These are phyloP conservation scores for Salix purpurea DNA, from an alignment of 345 rosid genomes.

Conservation along the genomic window DNA sequence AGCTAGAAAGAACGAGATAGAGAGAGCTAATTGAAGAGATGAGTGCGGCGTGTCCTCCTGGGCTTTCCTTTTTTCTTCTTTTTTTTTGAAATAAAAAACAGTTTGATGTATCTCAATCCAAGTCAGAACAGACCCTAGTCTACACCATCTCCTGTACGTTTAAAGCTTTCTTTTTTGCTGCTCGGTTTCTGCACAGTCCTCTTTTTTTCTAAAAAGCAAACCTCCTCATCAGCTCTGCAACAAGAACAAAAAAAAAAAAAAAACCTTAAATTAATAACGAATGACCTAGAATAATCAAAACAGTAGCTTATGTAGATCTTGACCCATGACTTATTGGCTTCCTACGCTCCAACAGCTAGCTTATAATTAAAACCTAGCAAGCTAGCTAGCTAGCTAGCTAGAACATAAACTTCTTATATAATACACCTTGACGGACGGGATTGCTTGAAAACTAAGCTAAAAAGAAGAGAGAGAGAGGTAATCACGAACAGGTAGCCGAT, in stretches of 20 bases:
- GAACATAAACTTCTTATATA: neutral
- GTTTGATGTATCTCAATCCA: conserved; percentile 68
- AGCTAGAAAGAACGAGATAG: conserved; percentile 12
- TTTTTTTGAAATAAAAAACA: conserved; percentile 1
- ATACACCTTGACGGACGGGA: conserved; percentile 18
- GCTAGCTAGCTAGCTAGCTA: too few species aligned
- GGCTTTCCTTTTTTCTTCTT: conserved; percentile 22
- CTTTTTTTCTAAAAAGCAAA: conserved; percentile 56
- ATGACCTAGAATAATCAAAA: neutral
- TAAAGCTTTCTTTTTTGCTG: conserved; percentile 49
- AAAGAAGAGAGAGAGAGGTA: conserved; percentile 18
- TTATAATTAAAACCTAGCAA: too few species aligned
- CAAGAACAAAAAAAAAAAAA: conserved; percentile 6
- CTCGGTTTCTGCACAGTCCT: conserved; percentile 9
- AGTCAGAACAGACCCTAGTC: conserved; percentile 52
- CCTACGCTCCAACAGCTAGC: neutral
- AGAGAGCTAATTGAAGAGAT: conserved; percentile 23
- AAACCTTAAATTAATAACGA: conserved; percentile 21
- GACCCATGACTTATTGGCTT: neutral
- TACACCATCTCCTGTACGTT: conserved; percentile 33
- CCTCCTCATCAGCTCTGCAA: conserved; percentile 41
- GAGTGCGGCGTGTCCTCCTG: conserved; percentile 29
- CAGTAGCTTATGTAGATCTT: conserved; percentile 1
- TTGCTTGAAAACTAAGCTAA: conserved; percentile 28
- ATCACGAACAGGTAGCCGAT: conserved; percentile 23